Base-by-base conservation (phyloP, 176 grass and related monocot genomes). In the Echinochloa phyllopogon region DNA sequence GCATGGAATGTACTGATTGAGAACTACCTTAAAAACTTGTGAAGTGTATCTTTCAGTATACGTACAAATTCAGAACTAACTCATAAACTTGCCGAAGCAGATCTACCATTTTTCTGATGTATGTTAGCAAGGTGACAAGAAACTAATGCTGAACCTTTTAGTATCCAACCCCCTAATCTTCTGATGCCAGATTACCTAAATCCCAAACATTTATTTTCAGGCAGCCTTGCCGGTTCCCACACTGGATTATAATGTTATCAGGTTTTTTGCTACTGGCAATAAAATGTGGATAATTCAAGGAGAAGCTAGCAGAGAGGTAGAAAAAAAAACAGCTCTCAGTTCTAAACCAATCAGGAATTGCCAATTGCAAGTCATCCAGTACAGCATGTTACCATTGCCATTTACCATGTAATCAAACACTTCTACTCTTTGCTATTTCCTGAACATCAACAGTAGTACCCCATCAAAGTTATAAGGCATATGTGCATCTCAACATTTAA, bases 101-200 rank as follows among this genome's bases (percentile, higher is more conserved):
- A 58, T 36, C 39, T 66, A 65, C 4, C 4, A 74, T n/a, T 67
- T 49, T 55, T 61, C 24, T 80, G n/a, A 75, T 74, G 64, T 10
- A 86, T 89, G 24, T 10, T 44, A 89, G 18, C n/a, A 75, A 81
- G 18, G 36, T 55, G 27, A 36, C 78, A 82, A 49, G 57, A 75
- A 76, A 69, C 6, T 81, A 68, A 80, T 51, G 60, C 45, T 51
- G 36, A 51, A 80, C 1, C 50, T 17, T 65, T 65, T 49, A 36
- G 24, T 79, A 49, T 27, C 14, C 8, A 15, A 16, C 18, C 17
- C 63, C 23, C 11, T 38, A 65, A 79, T 37, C 43, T 67, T 51
- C 18, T 52, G 14, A 52, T 39, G 29, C 52, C 10, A 21, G 61
- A 36, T 8, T 33, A 79, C 44, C 10, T 66, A 52, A 52, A 67